These are phyloP conservation scores for Thraustotheca clavata DNA, from an alignment of 352 stramenopile genomes.

Conservation along the genomic window DNA sequence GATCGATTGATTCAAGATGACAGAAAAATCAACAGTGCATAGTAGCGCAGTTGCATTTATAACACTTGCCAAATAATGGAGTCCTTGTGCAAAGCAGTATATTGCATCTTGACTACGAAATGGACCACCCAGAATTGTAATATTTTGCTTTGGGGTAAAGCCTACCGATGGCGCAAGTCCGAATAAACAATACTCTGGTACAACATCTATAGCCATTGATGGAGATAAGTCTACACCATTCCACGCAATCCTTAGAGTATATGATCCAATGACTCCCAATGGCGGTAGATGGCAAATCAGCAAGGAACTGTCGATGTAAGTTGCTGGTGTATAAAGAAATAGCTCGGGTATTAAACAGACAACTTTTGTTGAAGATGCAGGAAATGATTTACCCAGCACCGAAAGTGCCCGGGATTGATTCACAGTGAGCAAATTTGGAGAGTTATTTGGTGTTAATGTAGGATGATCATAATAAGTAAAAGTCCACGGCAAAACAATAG, in stretches of 20 bases:
- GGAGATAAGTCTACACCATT: neutral
- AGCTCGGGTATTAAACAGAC: too few species aligned
- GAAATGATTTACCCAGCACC: too few species aligned
- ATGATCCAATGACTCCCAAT: neutral
- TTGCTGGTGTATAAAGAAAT: too few species aligned
- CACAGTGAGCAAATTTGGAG: too few species aligned
- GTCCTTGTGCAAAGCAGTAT: neutral
- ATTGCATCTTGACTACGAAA: neutral
- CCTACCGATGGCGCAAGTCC: neutral
- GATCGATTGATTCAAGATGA: neutral
- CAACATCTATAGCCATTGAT: neutral
- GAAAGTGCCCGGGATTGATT: too few species aligned
- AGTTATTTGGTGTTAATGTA: neutral
- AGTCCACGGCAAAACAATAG: neutral
- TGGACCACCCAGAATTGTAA: neutral
- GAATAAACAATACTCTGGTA: neutral
- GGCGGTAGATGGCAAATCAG: neutral
- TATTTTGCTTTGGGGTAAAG: neutral
- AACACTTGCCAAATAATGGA: neutral
- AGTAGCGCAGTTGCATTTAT: conserved; percentile 6
- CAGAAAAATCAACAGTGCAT: neutral
- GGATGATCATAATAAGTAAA: neutral
- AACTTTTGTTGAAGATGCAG: too few species aligned
- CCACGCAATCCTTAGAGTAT: neutral
- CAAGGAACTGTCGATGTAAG: neutral